Evolutionary conservation across 768 basidiomycete species (phyloP).

Genomic region (Trichaptum fuscoviolaceum): DNA sequence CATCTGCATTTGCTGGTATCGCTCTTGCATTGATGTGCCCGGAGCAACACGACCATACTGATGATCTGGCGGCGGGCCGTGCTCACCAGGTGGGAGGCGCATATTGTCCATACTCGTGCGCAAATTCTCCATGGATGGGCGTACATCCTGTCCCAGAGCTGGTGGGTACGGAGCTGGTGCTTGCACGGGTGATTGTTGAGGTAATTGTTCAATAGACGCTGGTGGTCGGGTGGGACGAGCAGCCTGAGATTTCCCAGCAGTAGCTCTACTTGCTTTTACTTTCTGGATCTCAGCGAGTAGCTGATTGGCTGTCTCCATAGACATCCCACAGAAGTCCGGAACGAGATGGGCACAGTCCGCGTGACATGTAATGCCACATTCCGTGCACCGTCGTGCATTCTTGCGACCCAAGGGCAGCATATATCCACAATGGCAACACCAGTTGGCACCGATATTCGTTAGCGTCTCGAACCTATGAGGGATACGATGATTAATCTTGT

Average conservation of each 20-base stretch:
- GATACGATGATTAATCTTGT: constrained; percentile 98
- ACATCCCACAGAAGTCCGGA: constrained; percentile 99
- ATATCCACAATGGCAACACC: constrained; percentile 99
- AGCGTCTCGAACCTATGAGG: constrained; percentile 97
- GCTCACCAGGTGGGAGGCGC: constrained; percentile 14
- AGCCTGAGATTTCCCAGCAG: constrained; percentile 32
- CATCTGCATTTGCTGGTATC: constrained; percentile 14
- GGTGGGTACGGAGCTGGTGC: neutral
- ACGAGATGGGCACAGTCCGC: constrained; percentile 97
- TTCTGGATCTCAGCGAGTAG: constrained; percentile 87
- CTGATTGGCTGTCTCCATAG: constrained; percentile 97
- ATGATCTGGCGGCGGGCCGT: neutral
- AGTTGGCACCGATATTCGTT: constrained; percentile 95
- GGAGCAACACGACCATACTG: neutral
- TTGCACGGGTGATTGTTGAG: constrained; percentile 35
- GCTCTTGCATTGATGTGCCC: neutral
- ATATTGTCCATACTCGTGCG: constrained; percentile 21
- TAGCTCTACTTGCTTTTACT: constrained; percentile 44
- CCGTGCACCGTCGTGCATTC: constrained; percentile 92
- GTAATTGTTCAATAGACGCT: constrained; percentile 27
- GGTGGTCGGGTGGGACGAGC: constrained; percentile 26
- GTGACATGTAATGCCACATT: constrained; percentile 96
- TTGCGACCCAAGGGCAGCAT: constrained; percentile 96
- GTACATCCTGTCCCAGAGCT: neutral
- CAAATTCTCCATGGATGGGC: constrained; percentile 14